These are phyloP conservation scores for Rhizophlyctis rosea DNA, from an alignment of 192 early-diverging fungal species.

Conservation along the genomic window DNA sequence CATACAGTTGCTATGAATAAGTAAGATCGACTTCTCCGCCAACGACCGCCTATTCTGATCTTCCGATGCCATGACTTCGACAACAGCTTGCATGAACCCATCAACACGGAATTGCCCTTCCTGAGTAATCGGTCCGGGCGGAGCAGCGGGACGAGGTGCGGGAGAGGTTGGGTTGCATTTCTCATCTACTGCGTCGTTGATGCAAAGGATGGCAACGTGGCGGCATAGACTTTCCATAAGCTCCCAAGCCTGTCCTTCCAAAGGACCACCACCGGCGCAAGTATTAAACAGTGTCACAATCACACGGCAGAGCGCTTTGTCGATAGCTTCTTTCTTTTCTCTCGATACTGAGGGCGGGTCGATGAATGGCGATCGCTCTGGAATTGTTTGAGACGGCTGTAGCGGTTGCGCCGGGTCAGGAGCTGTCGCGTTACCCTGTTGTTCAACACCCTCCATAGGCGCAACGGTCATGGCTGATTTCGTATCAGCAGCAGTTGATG, in stretches of 20 bases:
- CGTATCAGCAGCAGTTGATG: not conserved
- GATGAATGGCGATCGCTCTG: slow-evolving; percentile 40
- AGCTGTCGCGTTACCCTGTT: not conserved
- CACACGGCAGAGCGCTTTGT: slow-evolving; percentile 59
- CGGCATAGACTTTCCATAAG: slow-evolving; percentile 64
- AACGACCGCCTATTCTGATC: slow-evolving; percentile 52
- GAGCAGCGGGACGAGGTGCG: slow-evolving; percentile 2
- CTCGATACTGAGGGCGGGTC: slow-evolving; percentile 32
- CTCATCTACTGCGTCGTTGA: slow-evolving; percentile 59
- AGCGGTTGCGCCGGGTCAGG: no score
- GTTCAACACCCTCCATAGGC: slow-evolving; percentile 18
- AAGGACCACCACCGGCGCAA: no score
- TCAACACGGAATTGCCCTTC: no score
- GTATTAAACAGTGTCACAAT: slow-evolving; percentile 59
- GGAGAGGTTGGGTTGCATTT: slow-evolving; percentile 16
- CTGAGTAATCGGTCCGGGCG: not conserved
- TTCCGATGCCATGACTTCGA: slow-evolving; percentile 74
- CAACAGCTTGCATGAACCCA: slow-evolving; percentile 75
- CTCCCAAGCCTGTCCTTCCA: slow-evolving; percentile 60
- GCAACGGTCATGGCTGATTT: slow-evolving; percentile 8
- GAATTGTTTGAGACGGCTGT: no score
- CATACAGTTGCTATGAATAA: slow-evolving; percentile 60
- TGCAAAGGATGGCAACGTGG: slow-evolving; percentile 73
- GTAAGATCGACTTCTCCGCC: slow-evolving; percentile 63
- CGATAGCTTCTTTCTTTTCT: slow-evolving; percentile 63